A percentile compares a stretch with the other conserved stretches of the same genome.
Evolutionary conservation across 345 rosid genomes (phyloP).

Genomic region (Dimocarpus longan): DNA sequence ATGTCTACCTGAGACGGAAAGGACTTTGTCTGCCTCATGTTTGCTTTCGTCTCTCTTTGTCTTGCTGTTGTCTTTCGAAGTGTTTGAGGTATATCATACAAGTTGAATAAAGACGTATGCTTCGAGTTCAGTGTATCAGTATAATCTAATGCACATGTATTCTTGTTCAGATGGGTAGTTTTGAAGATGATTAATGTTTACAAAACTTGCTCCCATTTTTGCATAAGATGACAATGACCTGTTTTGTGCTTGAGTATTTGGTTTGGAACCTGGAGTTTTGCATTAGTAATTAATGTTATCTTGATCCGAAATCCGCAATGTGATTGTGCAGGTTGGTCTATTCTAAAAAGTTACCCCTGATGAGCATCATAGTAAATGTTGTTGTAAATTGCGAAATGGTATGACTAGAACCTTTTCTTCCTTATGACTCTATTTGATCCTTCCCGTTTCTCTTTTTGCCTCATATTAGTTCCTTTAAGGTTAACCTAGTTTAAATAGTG

Average conservation of each 20-base stretch:
- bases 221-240: background rate
- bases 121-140: background rate
- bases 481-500: background rate
- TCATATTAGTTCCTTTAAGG: background rate
- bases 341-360: no score
- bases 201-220: background rate
- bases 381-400: background rate
- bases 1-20: background rate
- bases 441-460: background rate
- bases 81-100: slow-evolving; percentile 15
- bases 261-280: background rate
- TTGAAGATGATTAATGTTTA: background rate
- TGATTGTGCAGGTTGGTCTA: background rate
- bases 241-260: background rate
- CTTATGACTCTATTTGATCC: background rate
- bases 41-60: background rate
- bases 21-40: background rate
- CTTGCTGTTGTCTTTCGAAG: background rate
- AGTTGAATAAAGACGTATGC: slow-evolving; percentile 10
- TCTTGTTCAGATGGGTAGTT: background rate
- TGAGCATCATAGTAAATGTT: background rate
- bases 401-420: background rate
- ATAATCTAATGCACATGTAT: background rate
- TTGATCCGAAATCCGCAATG: background rate
- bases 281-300: background rate